Evolutionary conservation across 2,329 filamentous ascomycete genomes (phyloP).

Genomic region (Beauveria rudraprayagi): DNA sequence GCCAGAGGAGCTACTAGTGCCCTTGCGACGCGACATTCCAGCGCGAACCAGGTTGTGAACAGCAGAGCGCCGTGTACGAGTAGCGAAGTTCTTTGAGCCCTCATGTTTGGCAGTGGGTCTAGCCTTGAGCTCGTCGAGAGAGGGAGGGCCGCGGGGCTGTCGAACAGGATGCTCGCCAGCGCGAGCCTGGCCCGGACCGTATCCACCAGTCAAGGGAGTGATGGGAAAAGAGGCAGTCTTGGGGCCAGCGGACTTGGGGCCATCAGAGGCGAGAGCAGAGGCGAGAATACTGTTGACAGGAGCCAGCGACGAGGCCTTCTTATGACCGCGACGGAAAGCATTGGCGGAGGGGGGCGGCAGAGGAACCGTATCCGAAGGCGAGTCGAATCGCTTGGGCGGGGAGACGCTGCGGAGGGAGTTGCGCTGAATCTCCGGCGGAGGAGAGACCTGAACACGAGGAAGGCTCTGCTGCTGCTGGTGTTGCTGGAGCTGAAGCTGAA

Average conservation of each 20-base stretch:
- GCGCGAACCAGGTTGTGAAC: conserved; percentile 87
- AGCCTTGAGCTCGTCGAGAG: conserved; percentile 79
- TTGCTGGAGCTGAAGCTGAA: conserved; percentile 5
- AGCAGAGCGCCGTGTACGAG: conserved; percentile 84
- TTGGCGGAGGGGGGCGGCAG: conserved; percentile 83
- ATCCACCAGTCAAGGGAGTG: conserved; percentile 74
- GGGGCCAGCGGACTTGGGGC: conserved; percentile 55
- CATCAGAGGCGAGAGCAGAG: conserved; percentile 31
- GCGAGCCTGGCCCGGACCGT: conserved; percentile 86
- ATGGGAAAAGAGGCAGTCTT: conserved; percentile 74
- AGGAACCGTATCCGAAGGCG: conserved; percentile 59
- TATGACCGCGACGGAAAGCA: conserved; percentile 87
- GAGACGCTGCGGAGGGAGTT: conserved; percentile 53
- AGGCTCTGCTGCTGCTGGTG: conserved; percentile 35
- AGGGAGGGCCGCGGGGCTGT: conserved; percentile 86
- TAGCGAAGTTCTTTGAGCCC: conserved; percentile 95
- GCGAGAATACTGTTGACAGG: conserved; percentile 45
- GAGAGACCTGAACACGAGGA: conserved; percentile 74
- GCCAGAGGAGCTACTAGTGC: conserved; percentile 61
- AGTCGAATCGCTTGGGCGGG: conserved; percentile 58
- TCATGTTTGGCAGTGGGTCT: conserved; percentile 91
- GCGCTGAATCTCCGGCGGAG: conserved; percentile 56
- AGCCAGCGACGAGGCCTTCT: conserved; percentile 75
- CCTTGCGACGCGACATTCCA: conserved; percentile 76
- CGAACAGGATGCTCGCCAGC: conserved; percentile 91